Conservation (phyloP, 164 flowering plant genomes). For the Tetrastigma voinierianum region DNA sequence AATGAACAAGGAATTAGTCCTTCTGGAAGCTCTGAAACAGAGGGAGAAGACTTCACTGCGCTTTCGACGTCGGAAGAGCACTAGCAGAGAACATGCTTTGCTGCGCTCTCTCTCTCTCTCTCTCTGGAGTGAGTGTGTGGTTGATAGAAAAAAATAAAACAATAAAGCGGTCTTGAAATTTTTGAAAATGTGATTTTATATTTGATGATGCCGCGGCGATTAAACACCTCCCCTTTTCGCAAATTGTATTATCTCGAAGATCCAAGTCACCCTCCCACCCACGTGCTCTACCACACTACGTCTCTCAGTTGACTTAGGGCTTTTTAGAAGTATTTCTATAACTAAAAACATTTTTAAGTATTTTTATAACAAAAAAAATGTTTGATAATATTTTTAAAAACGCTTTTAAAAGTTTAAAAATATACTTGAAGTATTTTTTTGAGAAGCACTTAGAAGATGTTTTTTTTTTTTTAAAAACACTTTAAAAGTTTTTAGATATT, state of each 20-base stretch:
- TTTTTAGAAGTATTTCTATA: too few relatives aligned
- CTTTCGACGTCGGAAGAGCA: conserved; percentile 10
- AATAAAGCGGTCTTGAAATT: neutral
- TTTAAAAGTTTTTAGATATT: too few relatives aligned
- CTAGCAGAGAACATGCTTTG: neutral
- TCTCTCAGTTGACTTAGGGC: neutral
- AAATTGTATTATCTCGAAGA: neutral
- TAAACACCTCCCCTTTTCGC: neutral
- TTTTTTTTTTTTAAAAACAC: too few relatives aligned
- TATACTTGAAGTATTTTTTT: too few relatives aligned
- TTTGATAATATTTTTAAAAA: too few relatives aligned
- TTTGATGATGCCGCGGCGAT: conserved; percentile 14
- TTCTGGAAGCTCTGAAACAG: neutral
- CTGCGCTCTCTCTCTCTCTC: conserved; percentile 1
- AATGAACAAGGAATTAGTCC: too few relatives aligned
- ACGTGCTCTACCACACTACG: neutral
- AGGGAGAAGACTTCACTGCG: neutral
- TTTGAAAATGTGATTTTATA: neutral
- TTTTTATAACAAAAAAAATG: too few relatives aligned
- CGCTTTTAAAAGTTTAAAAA: too few relatives aligned
- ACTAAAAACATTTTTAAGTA: too few relatives aligned
- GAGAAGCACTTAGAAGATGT: too few relatives aligned
- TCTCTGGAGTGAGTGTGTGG: too few relatives aligned
- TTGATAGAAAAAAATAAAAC: neutral
- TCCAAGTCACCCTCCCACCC: neutral